Base-by-base conservation (phyloP, 78 protist species). In the Reticulomyxa filosa region DNA sequence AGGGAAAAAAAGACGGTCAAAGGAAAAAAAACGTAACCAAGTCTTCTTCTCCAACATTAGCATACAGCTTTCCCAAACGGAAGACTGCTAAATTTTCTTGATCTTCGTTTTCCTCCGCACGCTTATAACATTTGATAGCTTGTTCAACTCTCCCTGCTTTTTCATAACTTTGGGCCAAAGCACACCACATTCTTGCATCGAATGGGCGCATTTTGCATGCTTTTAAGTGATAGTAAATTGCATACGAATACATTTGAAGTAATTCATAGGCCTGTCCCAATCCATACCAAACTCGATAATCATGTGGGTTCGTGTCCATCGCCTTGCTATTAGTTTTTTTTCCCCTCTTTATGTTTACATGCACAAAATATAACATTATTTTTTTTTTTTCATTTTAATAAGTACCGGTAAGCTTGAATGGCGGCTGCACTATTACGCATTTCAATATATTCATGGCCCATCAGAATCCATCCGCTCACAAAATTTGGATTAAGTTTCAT, bases 201-300 rank as follows among this genome's bases (percentile, higher is more conserved):
- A 32, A 55, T 32, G 59, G 59, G 39, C 76, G 59, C 5, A 71
- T 68, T 10, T 80, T 46, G 7, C 83, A 71, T 29, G 95, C 89
- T 56, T 84, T 83, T 20, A 73, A 39, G 74, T 78, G 87, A 62
- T 90, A 90, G 70, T 81, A 81, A 26, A 81, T 55, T 1, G 96
- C 89, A 35, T 82, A 84, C 56, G 67, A 29, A 25, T 63, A 80
- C 78, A 83, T 53, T 53, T 77, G 66, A 1, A 90, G 73, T 8
- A 90, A 29, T 76, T 89, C 89, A 65, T 91, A 91, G 10, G 92
- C 76, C 65, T 91, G 92, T 2, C 92, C 92, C 0, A 89, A 67
- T 7, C 89, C 90, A 50, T 86, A 87, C 97, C 95, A 89, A 8
- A 95, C 97, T n/a, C 97, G 62, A 69, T 83, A 89, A 57, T 91